Base-by-base conservation (phyloP, 805 yeast genomes). In the Lachancea cidri region DNA sequence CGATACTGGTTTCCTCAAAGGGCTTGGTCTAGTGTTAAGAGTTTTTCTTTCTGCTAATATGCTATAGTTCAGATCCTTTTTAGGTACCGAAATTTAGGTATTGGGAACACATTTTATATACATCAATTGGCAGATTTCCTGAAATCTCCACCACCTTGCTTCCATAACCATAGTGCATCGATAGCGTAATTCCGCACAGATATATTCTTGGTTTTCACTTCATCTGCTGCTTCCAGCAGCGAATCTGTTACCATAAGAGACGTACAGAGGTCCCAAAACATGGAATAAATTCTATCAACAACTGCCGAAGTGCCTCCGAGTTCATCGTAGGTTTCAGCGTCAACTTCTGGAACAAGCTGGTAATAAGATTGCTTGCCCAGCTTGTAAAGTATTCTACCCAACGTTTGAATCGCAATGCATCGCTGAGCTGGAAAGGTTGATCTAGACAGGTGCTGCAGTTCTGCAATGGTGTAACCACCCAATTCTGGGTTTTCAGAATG, bases 81-180 rank as follows among this genome's bases (percentile, higher is more conserved):
- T 30, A 13, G n/a, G n/a, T 7, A 8, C 7, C 17, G 13, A 8
- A 30, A 14, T 13, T 30, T 30, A 30, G 17, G 27, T 22, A 22
- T 22, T 22, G 27, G 27, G 27, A 22, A 22, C 27, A 22, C 7
- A 22, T 7, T 7, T 22, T 22, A 22, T 22, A 22, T 22, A 22
- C 27, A 22, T 22, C 11, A 22, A 22, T 11, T 11, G 29, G 19
- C 8, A 38, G 35, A 29, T 22, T 35, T 43, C 38, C 57, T 48
- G 34, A 49, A 54, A 46, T 65, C 70, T 20, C 72, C 72, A 19
- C 72, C 73, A 33, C 72, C 73, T 44, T 64, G 64, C 50, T 73
- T 81, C 93, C 95, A 86, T 39, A 89, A 64, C 95, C 96, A 89
- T 27, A 89, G 69, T 0, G 96, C 95, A 50, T 89, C 97, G 22